phyloP scores from a whole-genome alignment of 495 filamentous ascomycete genomes.

The Bathelium albidoporum region DNA sequence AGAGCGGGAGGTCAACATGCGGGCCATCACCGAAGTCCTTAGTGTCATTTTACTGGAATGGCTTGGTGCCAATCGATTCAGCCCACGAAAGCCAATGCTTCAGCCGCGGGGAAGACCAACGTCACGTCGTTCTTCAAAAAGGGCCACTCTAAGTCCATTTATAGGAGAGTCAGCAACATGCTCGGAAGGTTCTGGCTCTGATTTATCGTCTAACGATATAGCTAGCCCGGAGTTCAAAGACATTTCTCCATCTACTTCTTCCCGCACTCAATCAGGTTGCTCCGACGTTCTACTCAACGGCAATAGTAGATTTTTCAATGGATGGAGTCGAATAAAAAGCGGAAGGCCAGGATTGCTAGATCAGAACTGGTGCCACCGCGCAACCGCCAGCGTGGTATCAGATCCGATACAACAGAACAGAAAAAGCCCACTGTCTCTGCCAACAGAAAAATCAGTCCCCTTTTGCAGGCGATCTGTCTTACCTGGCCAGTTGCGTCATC shows the following conservation, averaged over 20 bases:
- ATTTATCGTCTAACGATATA: no score
- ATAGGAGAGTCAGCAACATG: no score
- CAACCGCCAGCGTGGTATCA: background rate
- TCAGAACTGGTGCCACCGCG: constrained; percentile 7
- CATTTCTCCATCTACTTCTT: background rate
- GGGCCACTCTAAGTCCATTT: constrained; percentile 2
- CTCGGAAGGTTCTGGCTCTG: no score
- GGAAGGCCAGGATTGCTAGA: constrained; percentile 32
- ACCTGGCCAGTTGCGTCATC: background rate
- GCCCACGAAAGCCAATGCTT: constrained; percentile 17
- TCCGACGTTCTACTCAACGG: background rate
- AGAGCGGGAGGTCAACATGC: constrained; percentile 20
- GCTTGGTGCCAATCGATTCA: constrained; percentile 29
- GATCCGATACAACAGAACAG: background rate
- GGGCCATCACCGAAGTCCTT: constrained; percentile 27
- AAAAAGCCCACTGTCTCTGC: background rate
- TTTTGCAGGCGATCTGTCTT: background rate
- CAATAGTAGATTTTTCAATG: constrained; percentile 36
- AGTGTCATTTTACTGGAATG: constrained; percentile 29
- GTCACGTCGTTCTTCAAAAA: background rate
- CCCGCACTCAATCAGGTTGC: background rate
- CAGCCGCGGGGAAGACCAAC: background rate
- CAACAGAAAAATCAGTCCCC: background rate
- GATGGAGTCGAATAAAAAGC: constrained; percentile 62
- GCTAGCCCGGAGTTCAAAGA: background rate